Evolutionary conservation across 495 filamentous ascomycete genomes (phyloP), one percentile per base, ranked within the genome.

Genomic region (Xylaria curta): DNA sequence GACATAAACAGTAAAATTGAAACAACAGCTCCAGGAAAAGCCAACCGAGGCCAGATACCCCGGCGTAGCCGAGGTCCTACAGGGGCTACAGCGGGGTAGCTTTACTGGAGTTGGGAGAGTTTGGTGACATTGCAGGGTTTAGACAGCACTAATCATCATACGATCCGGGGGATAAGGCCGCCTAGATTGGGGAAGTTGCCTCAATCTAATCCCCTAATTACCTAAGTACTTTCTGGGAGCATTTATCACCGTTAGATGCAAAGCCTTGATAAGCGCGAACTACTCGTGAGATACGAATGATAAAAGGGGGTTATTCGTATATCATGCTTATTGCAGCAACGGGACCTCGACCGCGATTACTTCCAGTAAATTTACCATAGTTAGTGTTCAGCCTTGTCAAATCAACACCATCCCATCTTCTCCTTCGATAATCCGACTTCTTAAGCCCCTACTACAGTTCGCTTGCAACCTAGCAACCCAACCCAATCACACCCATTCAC

Each of bases 81-180:
- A 70, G 54, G 64, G 42, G 31, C 40, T 31, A 28, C 64, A 68
- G 70, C 70, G 64, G 70, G 70, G 70, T 72, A 69, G 53, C 53
- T 49, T 67, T 59, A 69, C 66, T 60, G 66, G 9, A 60, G 26
- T 42, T 44, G 33, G 66, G 38, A 54, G n/a, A 40, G 54, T 60
- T 36, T 26, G 60, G 54, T 26, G 47, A 19, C 42, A 8, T 31
- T 42, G 19, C 46, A 26, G 24, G 40, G 61, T 31, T 47, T 15
- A 6, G 8, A 49, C 62, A 65, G 65, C 33, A 56, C 65, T 67
- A 67, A 67, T 64, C 59, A 51, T 69, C 46, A 47, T 73, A 65
- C 68, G 74, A 75, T 74, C 73, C 68, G 73, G 75, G 73, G 66
- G 68, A 63, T 49, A 61, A 59, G 58, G 36, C 38, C 54, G 17